phyloP scores from a whole-genome alignment of 345 rosid genomes.

The Reutealis trisperma region DNA sequence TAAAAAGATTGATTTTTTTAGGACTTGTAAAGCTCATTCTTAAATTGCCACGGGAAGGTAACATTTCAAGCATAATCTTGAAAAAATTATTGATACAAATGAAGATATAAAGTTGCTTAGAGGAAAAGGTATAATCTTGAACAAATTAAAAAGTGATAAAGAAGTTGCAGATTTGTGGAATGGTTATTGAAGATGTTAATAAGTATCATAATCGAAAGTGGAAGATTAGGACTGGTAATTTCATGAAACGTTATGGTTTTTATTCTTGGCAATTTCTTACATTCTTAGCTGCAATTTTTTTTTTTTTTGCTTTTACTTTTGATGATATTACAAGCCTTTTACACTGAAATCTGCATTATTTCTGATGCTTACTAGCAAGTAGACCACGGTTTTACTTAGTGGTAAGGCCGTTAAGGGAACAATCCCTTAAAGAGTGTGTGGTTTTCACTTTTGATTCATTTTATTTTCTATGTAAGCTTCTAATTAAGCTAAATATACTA shows the following conservation, averaged over 20 bases:
- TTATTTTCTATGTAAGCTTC: too few species aligned
- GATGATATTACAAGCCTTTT: conserved; percentile 50
- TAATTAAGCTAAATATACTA: too few species aligned
- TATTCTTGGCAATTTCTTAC: conserved; percentile 70
- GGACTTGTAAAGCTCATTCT: conserved; percentile 29
- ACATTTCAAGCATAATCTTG: conserved; percentile 22
- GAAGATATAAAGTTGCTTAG: conserved; percentile 72
- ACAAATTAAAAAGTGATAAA: conserved; percentile 59
- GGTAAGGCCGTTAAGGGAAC: too few species aligned
- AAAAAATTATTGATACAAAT: conserved; percentile 51
- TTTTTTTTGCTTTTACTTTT: conserved; percentile 55
- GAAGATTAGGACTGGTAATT: conserved; percentile 50
- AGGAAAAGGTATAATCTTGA: conserved; percentile 59
- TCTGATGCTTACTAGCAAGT: too few species aligned
- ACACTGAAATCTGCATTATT: too few species aligned
- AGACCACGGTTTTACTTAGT: too few species aligned
- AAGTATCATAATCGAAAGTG: conserved; percentile 50
- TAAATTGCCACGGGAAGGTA: conserved; percentile 55
- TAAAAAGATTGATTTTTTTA: conserved; percentile 33
- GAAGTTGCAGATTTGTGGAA: conserved; percentile 80
- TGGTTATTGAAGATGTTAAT: conserved; percentile 79
- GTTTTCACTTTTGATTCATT: too few species aligned
- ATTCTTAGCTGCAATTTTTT: conserved; percentile 45
- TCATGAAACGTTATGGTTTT: conserved; percentile 46
- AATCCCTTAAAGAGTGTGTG: too few species aligned